Conservation (phyloP, 2,329 filamentous ascomycete species). For the Aspergillus uvarum region DNA sequence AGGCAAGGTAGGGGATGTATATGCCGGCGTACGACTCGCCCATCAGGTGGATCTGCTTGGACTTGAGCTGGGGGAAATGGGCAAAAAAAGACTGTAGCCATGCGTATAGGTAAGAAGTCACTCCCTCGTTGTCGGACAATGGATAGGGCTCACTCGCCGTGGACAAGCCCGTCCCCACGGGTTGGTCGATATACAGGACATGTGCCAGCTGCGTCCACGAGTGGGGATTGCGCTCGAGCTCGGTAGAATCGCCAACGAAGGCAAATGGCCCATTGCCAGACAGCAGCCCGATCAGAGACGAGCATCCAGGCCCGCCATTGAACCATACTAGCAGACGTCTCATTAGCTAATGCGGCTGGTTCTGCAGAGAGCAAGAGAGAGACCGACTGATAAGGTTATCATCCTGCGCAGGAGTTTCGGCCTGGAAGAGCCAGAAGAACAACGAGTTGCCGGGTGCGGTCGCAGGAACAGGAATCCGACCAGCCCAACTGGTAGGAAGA, state of each 20-base stretch:
- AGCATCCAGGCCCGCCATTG: constrained; percentile 39
- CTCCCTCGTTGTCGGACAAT: constrained; percentile 26
- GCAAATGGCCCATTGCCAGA: constrained; percentile 16
- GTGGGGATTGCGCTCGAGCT: constrained; percentile 24
- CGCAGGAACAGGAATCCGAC: constrained; percentile 32
- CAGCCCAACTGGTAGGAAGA: constrained; percentile 37
- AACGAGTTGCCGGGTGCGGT: constrained; percentile 29
- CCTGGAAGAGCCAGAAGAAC: constrained; percentile 41
- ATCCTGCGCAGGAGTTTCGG: constrained; percentile 31
- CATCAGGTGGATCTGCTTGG: constrained; percentile 36
- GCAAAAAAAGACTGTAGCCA: constrained; percentile 35
- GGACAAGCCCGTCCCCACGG: constrained; percentile 38
- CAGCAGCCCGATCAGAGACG: constrained; percentile 33
- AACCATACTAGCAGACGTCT: constrained; percentile 31
- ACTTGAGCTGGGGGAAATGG: constrained; percentile 32
- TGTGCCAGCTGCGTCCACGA: constrained; percentile 36
- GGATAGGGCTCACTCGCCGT: constrained; percentile 32
- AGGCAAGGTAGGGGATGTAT: constrained; percentile 40
- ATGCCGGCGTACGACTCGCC: constrained; percentile 42
- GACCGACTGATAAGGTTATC: constrained; percentile 37
- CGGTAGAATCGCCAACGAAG: constrained; percentile 22
- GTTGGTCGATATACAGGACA: constrained; percentile 40
- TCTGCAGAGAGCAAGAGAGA: constrained; percentile 6
- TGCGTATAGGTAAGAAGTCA: constrained; percentile 31
- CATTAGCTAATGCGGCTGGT: constrained; percentile 6